A percentile compares a stretch with the other conserved stretches of the same genome.
Evolutionary conservation across 2,329 filamentous ascomycete species (phyloP).

Genomic region (Colletotrichum shisoi): DNA sequence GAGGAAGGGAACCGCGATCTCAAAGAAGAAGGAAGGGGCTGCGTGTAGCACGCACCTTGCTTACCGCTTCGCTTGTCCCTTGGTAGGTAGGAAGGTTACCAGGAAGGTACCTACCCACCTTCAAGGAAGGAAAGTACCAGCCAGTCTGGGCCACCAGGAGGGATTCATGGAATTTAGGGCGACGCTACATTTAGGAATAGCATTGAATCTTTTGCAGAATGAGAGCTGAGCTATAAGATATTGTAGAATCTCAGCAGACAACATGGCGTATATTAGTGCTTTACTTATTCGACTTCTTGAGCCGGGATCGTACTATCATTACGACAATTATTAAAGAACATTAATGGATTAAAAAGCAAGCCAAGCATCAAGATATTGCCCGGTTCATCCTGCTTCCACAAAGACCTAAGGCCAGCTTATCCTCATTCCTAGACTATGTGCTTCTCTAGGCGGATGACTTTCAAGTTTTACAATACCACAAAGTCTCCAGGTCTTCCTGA

Average conservation of each 20-base stretch:
- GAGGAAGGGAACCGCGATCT: too few species aligned
- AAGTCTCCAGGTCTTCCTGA: too few species aligned
- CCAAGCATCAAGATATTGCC: not conserved
- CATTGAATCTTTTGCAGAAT: not conserved
- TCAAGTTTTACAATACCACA: not conserved
- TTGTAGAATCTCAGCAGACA: not conserved
- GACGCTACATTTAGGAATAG: too few species aligned
- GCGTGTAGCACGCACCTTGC: too few species aligned
- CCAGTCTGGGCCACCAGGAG: too few species aligned
- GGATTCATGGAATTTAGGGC: too few species aligned
- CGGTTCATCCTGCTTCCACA: not conserved
- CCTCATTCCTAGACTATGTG: not conserved
- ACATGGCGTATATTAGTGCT: not conserved
- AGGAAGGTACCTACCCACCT: too few species aligned
- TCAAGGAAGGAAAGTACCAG: too few species aligned
- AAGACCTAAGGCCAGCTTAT: not conserved
- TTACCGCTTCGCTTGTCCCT: too few species aligned
- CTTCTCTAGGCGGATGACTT: not conserved
- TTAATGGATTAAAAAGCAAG: not conserved
- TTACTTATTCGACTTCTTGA: not conserved
- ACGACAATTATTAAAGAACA: not conserved
- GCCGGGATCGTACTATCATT: not conserved
- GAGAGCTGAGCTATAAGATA: not conserved
- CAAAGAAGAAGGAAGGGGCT: too few species aligned
- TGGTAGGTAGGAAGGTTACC: too few species aligned